Conservation (phyloP, 2,329 filamentous ascomycete genomes). For the Monosporascus sp. region DNA sequence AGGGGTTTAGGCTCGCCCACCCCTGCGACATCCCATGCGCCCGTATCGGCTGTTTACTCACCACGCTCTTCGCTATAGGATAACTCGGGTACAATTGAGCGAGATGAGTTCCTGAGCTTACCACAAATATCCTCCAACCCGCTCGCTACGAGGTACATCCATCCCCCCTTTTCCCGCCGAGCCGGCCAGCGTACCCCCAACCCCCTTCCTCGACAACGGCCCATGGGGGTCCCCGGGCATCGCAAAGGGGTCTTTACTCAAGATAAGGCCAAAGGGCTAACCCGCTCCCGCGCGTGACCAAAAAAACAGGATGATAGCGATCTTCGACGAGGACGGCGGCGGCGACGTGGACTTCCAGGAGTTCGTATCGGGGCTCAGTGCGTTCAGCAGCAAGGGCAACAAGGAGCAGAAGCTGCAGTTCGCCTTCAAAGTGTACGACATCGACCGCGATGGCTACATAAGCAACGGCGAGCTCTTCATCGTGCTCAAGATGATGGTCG, state of each 20-base stretch:
- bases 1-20: slow-evolving; percentile 19
- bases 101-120: slow-evolving; percentile 94
- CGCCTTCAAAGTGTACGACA: slow-evolving; percentile 99
- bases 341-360: slow-evolving; percentile 98
- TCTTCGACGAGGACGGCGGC: slow-evolving; percentile 97
- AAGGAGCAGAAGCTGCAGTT: slow-evolving; percentile 98
- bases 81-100: slow-evolving; percentile 96
- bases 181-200: background rate
- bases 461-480: slow-evolving; percentile 99
- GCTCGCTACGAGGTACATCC: slow-evolving; percentile 76
- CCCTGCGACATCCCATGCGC: background rate
- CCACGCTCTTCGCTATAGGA: slow-evolving; percentile 52
- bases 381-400: slow-evolving; percentile 96
- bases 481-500: slow-evolving; percentile 99
- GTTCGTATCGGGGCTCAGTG: slow-evolving; percentile 90
- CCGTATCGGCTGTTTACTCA: slow-evolving; percentile 6
- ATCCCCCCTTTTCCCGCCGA: background rate
- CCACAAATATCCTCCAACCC: slow-evolving; percentile 98
- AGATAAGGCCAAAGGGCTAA: no score
- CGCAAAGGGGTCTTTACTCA: no score
- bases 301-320: slow-evolving; percentile 81
- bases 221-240: no score
- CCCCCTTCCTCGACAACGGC: no score
- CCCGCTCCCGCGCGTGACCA: background rate
- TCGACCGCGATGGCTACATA: slow-evolving; percentile 97